Conservation (phyloP, 169 alveolate genomes). For the Eimeria acervulina region DNA sequence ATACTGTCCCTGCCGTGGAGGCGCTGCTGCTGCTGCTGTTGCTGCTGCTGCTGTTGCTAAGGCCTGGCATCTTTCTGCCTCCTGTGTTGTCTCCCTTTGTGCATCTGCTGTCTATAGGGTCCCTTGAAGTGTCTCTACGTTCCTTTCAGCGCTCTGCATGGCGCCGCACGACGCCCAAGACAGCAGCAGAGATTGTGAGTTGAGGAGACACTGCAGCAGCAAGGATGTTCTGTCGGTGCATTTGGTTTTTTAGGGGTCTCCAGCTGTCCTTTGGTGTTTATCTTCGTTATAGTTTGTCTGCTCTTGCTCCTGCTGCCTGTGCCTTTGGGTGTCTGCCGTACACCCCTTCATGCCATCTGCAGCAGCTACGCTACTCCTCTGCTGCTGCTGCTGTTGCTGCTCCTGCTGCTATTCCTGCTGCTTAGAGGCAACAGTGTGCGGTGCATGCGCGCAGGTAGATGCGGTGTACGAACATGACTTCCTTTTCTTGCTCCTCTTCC, state of each 20-base stretch:
- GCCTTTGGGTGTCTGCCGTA: not conserved
- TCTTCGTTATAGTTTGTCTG: not conserved
- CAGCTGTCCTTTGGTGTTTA: not conserved
- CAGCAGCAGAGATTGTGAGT: conserved; percentile 43
- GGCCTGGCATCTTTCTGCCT: not conserved
- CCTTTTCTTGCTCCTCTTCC: conserved; percentile 53
- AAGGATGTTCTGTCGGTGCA: no score
- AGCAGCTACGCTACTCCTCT: not conserved
- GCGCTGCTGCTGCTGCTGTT: not conserved
- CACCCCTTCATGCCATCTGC: not conserved
- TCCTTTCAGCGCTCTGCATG: conserved; percentile 26
- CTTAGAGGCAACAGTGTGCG: not conserved
- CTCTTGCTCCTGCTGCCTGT: not conserved
- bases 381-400: not conserved
- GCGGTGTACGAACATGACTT: conserved; percentile 82
- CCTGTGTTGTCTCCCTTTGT: not conserved
- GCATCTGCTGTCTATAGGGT: not conserved
- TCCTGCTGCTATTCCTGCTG: not conserved
- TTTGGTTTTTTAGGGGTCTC: no score
- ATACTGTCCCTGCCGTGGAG: not conserved
- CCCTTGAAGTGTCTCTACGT: conserved; percentile 10
- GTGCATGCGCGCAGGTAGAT: conserved; percentile 49
- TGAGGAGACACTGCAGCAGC: not conserved
- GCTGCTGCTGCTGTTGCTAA: not conserved
- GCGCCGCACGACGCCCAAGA: conserved; percentile 20